These are phyloP conservation scores for Jatropha podagrica DNA, from an alignment of 441 rosid species.

Conservation along the genomic window DNA sequence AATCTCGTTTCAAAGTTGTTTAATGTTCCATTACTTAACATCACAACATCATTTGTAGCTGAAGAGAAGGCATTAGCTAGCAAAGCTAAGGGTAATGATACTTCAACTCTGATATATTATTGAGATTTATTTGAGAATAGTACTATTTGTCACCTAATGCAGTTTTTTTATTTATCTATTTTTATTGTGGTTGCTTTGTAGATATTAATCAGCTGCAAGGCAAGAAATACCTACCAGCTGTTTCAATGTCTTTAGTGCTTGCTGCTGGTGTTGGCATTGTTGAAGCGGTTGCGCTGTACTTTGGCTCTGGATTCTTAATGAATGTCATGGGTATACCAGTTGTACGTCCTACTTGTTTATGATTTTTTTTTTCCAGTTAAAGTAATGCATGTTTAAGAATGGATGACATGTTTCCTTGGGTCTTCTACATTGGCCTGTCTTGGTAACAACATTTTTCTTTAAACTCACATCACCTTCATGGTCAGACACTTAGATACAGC, in stretches of 20 bases:
- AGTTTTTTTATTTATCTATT: background rate
- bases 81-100: conserved; percentile 32
- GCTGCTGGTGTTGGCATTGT: conserved; percentile 82
- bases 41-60: conserved; percentile 88
- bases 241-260: conserved; percentile 76
- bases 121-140: background rate
- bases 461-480: background rate
- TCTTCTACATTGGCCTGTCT: background rate
- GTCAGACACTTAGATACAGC: background rate
- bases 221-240: conserved; percentile 65
- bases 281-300: conserved; percentile 66
- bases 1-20: conserved; percentile 86
- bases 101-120: conserved; percentile 9
- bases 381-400: background rate
- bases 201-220: conserved; percentile 36
- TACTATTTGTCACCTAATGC: conserved; percentile 2
- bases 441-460: background rate
- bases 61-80: conserved; percentile 68
- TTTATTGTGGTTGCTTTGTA: conserved; percentile 23
- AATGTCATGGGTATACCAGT: conserved; percentile 92
- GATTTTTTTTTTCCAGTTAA: background rate
- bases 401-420: background rate
- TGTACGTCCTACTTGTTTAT: conserved; percentile 54
- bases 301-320: conserved; percentile 77
- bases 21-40: conserved; percentile 83